These are phyloP conservation scores for Theileria annulata DNA, from an alignment of 169 alveolate species.

Conservation along the genomic window DNA sequence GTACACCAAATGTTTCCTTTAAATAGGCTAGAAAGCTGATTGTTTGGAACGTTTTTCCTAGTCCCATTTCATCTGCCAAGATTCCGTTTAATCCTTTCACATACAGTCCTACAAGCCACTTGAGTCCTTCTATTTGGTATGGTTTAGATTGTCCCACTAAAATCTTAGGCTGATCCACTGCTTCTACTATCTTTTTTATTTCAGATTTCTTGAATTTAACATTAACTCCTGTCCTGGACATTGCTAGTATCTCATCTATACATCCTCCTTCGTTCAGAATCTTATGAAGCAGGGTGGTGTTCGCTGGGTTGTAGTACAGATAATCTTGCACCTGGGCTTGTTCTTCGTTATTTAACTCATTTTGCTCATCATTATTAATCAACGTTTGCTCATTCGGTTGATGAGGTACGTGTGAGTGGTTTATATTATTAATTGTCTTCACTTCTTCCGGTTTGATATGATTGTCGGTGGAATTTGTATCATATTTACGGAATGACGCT, in stretches of 20 bases:
- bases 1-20: slow-evolving; percentile 83
- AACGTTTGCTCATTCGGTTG: not conserved
- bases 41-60: slow-evolving; percentile 97
- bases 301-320: not conserved
- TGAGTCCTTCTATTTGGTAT: slow-evolving; percentile 93
- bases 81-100: slow-evolving; percentile 95
- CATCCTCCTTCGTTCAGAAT: slow-evolving; percentile 37
- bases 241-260: slow-evolving; percentile 48
- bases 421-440: not conserved
- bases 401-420: not conserved
- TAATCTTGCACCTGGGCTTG: not conserved
- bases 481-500: not conserved
- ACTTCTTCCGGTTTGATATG: not conserved
- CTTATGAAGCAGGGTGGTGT: slow-evolving; percentile 34
- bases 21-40: slow-evolving; percentile 92
- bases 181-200: slow-evolving; percentile 20
- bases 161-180: slow-evolving; percentile 59
- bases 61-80: slow-evolving; percentile 98
- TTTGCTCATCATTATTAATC: too few relatives aligned
- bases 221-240: slow-evolving; percentile 32
- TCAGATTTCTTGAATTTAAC: slow-evolving; percentile 18
- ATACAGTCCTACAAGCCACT: slow-evolving; percentile 95
- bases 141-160: slow-evolving; percentile 90
- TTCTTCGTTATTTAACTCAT: not conserved
- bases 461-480: not conserved